These are phyloP conservation scores for Hepatocystis sp. DNA, from an alignment of 169 alveolate genomes.

Conservation along the genomic window DNA sequence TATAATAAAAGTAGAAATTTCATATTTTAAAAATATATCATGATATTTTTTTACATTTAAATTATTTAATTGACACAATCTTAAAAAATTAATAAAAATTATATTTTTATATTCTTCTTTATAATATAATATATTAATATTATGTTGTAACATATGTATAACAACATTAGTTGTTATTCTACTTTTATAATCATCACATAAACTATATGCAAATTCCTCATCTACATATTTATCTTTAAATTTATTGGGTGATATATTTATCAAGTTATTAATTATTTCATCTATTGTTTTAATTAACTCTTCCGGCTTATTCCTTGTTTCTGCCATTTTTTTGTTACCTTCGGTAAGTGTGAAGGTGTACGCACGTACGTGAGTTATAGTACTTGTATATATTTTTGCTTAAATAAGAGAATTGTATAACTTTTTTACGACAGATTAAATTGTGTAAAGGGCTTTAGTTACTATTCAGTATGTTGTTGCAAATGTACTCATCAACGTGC, in stretches of 20 bases:
- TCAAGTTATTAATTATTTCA: background rate
- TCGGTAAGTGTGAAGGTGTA: background rate
- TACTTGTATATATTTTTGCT: background rate
- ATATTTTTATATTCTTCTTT: slow-evolving; percentile 65
- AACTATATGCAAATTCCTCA: slow-evolving; percentile 82
- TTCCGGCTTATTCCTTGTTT: background rate
- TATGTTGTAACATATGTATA: slow-evolving; percentile 76
- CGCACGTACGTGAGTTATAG: background rate
- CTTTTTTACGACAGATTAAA: no score
- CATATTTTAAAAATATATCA: slow-evolving; percentile 69
- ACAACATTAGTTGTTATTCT: slow-evolving; percentile 81
- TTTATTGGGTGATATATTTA: slow-evolving; percentile 1
- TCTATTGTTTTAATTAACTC: slow-evolving; percentile 7
- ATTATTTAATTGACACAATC: slow-evolving; percentile 72
- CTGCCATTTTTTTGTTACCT: slow-evolving; percentile 9
- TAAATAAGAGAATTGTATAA: no score
- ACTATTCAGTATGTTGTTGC: no score
- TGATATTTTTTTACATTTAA: slow-evolving; percentile 58
- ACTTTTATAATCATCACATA: slow-evolving; percentile 83
- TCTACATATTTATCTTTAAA: slow-evolving; percentile 64
- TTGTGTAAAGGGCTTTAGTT: no score
- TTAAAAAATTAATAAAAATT: slow-evolving; percentile 67
- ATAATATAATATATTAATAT: slow-evolving; percentile 52
- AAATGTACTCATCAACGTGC: no score
- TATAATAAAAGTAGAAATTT: slow-evolving; percentile 15